A percentile compares a stretch with the other conserved stretches of the same genome.
phyloP scores from a whole-genome alignment of 2,329 filamentous ascomycete genomes.

The Alternaria longipes region DNA sequence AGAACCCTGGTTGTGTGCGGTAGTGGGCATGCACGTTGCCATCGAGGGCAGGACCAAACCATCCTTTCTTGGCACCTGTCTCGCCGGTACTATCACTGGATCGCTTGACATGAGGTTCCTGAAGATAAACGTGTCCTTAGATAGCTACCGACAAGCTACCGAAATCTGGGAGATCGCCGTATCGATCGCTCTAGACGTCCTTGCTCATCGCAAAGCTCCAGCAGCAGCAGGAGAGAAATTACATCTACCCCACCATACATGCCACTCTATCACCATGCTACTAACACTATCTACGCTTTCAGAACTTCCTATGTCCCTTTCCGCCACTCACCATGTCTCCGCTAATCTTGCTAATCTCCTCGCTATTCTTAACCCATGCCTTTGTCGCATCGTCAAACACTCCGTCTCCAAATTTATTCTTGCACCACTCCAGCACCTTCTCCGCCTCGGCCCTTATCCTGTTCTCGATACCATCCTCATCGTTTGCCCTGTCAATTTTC shows the following conservation, averaged over 20 bases:
- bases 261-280: constrained; percentile 4
- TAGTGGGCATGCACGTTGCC: constrained; percentile 2
- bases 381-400: constrained; percentile 55
- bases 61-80: constrained; percentile 7
- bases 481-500: constrained; percentile 18
- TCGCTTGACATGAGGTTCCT: constrained; percentile 5
- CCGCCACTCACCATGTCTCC: constrained; percentile 57
- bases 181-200: neutral
- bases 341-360: constrained; percentile 53
- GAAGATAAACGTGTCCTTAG: constrained; percentile 7
- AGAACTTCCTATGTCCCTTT: constrained; percentile 58
- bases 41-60: constrained; percentile 2
- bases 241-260: neutral
- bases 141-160: neutral
- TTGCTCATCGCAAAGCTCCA: neutral
- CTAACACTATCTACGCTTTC: constrained; percentile 25
- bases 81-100: neutral
- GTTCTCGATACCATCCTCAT: constrained; percentile 42
- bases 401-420: constrained; percentile 56
- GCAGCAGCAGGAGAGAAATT: neutral
- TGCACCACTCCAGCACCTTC: constrained; percentile 56
- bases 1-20: neutral
- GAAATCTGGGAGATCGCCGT: constrained; percentile 1
- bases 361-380: constrained; percentile 55
- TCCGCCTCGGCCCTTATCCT: constrained; percentile 52